A percentile compares a stretch with the other conserved stretches of the same genome.
Evolutionary conservation across 352 stramenopile species (phyloP).

Genomic region (Blastocystis sp.): DNA sequence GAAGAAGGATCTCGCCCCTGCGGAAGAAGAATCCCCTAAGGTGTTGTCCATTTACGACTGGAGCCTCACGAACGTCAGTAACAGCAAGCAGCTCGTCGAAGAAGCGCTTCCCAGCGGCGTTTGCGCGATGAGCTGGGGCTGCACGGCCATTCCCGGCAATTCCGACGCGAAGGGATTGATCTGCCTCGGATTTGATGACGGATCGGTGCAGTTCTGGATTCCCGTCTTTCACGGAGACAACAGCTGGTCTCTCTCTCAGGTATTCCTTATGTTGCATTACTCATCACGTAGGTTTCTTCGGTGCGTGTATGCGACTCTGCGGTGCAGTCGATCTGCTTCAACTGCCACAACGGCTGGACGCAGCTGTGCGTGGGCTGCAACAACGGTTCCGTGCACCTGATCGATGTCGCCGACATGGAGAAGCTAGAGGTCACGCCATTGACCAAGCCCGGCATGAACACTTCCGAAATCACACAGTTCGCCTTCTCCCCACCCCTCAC

Average conservation of each 20-base stretch:
- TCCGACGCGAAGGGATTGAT: conserved; percentile 4
- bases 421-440: neutral
- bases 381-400: conserved; percentile 16
- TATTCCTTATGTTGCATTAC: neutral
- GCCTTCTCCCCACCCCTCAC: neutral
- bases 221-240: neutral
- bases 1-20: conserved; percentile 21
- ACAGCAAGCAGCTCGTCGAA: neutral
- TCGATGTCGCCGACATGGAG: conserved; percentile 18
- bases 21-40: neutral
- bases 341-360: conserved; percentile 25
- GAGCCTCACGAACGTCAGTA: neutral
- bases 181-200: neutral
- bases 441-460: conserved; percentile 36
- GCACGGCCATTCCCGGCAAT: neutral
- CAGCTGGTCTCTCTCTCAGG: conserved; percentile 2
- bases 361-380: conserved; percentile 42
- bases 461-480: conserved; percentile 56
- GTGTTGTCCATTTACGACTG: conserved; percentile 28
- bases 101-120: neutral
- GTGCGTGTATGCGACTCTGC: neutral
- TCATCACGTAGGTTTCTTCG: conserved; percentile 14
- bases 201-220: conserved; percentile 51
- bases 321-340: conserved; percentile 39
- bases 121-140: conserved; percentile 11